Base-by-base conservation (phyloP, 2,329 filamentous ascomycete species). In the Beauveria sp. region DNA sequence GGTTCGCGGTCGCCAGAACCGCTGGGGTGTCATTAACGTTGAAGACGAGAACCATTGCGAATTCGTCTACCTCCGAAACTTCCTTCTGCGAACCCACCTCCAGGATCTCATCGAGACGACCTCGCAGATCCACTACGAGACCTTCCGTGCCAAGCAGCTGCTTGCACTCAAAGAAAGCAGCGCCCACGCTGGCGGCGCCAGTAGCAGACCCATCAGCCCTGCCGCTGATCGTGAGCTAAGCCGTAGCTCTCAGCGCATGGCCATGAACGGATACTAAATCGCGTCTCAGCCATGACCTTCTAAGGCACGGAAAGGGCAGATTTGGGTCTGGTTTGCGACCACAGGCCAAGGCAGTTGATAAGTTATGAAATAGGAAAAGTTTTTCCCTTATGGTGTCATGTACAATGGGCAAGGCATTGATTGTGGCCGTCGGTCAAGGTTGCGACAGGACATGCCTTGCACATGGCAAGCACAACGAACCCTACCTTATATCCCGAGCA, bases 1-100 rank as follows among this genome's bases (percentile, higher is more conserved):
- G 79, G 95, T 99, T 66, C 92, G 93, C 67, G 95, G 93, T 67
- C 93, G 95, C 72, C 95, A 99, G 80, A 99, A 98, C 85, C 88
- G 95, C 77, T 99, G 95, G 95, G 95, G 95, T 70, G 90, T 98
- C 67, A 98, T 99, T 83, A 99, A 99, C 73, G 93, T 99, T 70
- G 95, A 99, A 81, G 93, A 99, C 70, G 95, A 99, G 83, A 96
- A 88, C 79, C 95, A 99, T 83, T 99, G 95, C 86, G 95, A 99
- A 85, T 99, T 99, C 73, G 89, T 98, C 73, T 97, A 96, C 77
- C 86, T 99, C 65, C 89, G 95, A 75, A 93, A 99, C 84, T 99
- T 99, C 86, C 86, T 99, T 66, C 96, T 96, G 70, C 91, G 95
- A 74, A 98, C 95, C 66, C 95, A 99, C 78, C 86, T 99, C 62